Percentiles rank a stretch among this genome's conserved stretches.
phyloP scores from a whole-genome alignment of 2,329 filamentous ascomycete genomes.

The Beauveria bassiana region DNA sequence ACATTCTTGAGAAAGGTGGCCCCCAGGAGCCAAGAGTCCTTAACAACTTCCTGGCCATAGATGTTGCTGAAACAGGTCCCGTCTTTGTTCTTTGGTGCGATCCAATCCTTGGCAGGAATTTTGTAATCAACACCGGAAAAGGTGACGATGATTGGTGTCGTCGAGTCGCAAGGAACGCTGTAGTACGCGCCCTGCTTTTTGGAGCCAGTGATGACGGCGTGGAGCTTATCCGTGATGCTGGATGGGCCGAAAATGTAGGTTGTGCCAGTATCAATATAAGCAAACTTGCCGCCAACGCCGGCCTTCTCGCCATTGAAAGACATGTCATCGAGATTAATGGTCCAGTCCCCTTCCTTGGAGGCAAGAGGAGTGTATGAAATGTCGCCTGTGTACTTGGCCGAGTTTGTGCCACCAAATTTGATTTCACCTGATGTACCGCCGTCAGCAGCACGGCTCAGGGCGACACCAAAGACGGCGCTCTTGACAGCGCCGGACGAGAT shows the following conservation, averaged over 20 bases:
- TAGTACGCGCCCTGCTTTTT: slow-evolving; percentile 55
- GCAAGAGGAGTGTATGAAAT: slow-evolving; percentile 57
- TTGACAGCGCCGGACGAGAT: slow-evolving; percentile 46
- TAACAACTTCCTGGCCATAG: slow-evolving; percentile 61
- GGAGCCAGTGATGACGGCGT: slow-evolving; percentile 55
- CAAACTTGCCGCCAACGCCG: slow-evolving; percentile 46
- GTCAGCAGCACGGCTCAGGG: slow-evolving; percentile 60
- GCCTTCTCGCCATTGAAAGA: slow-evolving; percentile 52
- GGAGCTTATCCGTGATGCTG: slow-evolving; percentile 58
- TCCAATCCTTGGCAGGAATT: slow-evolving; percentile 65
- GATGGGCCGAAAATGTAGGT: slow-evolving; percentile 68
- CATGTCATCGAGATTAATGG: slow-evolving; percentile 60
- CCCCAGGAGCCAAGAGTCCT: slow-evolving; percentile 68
- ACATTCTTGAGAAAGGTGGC: slow-evolving; percentile 87
- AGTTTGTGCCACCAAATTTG: slow-evolving; percentile 65
- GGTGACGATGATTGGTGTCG: slow-evolving; percentile 50
- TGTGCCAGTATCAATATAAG: slow-evolving; percentile 79
- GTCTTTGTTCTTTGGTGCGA: slow-evolving; percentile 38
- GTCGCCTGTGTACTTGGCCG: slow-evolving; percentile 57
- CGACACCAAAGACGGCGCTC: slow-evolving; percentile 62
- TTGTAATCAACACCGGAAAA: slow-evolving; percentile 62
- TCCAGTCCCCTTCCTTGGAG: slow-evolving; percentile 56
- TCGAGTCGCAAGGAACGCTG: slow-evolving; percentile 64
- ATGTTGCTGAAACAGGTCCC: slow-evolving; percentile 62
- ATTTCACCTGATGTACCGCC: slow-evolving; percentile 65